These are phyloP conservation scores for Seiridium unicorne DNA, from an alignment of 2,329 filamentous ascomycete species.

Conservation along the genomic window DNA sequence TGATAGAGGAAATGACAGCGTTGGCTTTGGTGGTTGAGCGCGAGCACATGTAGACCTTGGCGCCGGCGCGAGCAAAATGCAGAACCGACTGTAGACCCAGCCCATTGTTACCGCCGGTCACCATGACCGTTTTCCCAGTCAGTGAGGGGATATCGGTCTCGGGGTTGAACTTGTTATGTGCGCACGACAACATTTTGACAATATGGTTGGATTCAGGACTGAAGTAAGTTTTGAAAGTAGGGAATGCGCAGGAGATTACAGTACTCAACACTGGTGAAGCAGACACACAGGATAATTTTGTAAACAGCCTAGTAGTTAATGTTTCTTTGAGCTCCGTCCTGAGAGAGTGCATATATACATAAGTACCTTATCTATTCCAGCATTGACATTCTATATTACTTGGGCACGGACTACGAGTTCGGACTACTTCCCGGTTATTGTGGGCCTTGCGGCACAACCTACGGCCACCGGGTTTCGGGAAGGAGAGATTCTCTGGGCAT, in stretches of 20 bases:
- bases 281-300: too few species aligned
- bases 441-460: background rate
- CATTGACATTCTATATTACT: background rate
- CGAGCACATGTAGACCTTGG: slow-evolving; percentile 16
- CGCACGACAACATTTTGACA: background rate
- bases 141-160: slow-evolving; percentile 28
- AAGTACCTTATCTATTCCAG: background rate
- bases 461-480: background rate
- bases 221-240: too few species aligned
- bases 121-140: slow-evolving; percentile 29
- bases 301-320: too few species aligned
- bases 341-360: background rate
- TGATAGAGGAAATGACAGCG: slow-evolving; percentile 24
- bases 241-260: too few species aligned
- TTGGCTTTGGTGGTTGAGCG: slow-evolving; percentile 31
- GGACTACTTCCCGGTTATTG: background rate
- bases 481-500: background rate
- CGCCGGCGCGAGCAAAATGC: slow-evolving; percentile 31
- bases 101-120: slow-evolving; percentile 36
- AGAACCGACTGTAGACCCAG: slow-evolving; percentile 36
- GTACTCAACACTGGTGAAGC: too few species aligned
- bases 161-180: slow-evolving; percentile 14
- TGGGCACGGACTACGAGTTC: too few species aligned
- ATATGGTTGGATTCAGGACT: background rate
- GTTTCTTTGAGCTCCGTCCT: too few species aligned